phyloP scores from a whole-genome alignment of 202 grass and related monocot genomes.

The Cymbopogon flexuosus region DNA sequence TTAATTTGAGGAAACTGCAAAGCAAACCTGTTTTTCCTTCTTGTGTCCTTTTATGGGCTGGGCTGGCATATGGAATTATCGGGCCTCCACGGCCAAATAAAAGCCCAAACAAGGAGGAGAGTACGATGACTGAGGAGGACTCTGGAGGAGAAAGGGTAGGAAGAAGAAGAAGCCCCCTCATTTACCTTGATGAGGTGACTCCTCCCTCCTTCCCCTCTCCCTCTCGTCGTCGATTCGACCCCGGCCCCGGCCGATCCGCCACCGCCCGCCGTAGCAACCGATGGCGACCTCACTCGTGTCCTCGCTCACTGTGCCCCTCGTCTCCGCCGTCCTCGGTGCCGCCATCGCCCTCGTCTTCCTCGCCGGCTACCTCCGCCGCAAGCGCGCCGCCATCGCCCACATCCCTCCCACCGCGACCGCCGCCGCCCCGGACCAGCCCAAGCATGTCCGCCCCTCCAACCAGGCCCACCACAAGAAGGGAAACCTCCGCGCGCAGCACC shows the following conservation, averaged over 20 bases:
- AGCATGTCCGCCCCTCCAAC: conserved; percentile 31
- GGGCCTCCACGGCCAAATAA: no score
- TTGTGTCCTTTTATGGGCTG: no score
- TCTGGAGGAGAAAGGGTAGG: no score
- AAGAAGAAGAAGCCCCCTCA: no score
- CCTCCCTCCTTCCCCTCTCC: no score
- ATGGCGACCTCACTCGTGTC: conserved; percentile 29
- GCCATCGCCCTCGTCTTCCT: conserved; percentile 75
- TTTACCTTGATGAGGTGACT: no score
- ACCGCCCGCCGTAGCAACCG: not conserved
- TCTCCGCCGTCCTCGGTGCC: conserved; percentile 63
- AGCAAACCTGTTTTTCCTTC: no score
- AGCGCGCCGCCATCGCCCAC: conserved; percentile 64
- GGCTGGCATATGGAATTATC: no score
- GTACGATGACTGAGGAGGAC: no score
- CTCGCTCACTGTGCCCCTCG: conserved; percentile 53
- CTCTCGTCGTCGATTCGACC: not conserved
- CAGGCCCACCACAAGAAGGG: conserved; percentile 39
- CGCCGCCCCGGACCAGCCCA: conserved; percentile 32
- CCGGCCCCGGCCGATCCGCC: not conserved
- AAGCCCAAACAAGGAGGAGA: no score
- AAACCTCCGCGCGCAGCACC: conserved; percentile 41
- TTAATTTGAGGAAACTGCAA: no score
- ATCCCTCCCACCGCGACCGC: conserved; percentile 44
- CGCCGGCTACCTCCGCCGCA: conserved; percentile 79